Evolutionary conservation across 768 basidiomycete genomes (phyloP), one percentile per base, ranked within the genome.

Genomic region (Ephemerocybe angulata): DNA sequence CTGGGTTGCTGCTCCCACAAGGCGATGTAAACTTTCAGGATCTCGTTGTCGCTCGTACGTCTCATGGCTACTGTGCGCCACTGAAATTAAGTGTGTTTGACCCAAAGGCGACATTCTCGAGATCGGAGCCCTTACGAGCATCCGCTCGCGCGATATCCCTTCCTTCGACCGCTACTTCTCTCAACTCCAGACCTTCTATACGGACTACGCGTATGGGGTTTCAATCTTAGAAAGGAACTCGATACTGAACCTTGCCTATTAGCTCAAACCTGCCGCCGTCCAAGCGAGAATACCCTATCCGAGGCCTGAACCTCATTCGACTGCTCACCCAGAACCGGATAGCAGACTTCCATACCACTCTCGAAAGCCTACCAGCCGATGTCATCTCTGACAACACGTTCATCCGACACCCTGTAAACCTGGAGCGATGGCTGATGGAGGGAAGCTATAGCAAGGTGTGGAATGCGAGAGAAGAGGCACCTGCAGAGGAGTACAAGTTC

Each of bases 401-500:
- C 67, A 84, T 94, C 64, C 79, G 82, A 51, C 93, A 93, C 67
- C 90, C 92, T 12, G 87, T 94, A 54, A 90, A 94, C 67, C 83
- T 95, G 57, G 96, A 99, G 69, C 80, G 90, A 48, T 98, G 95
- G 91, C 80, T 98, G 42, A 99, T 99, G 96, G 96, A 98, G 69
- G 96, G 96, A 35, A 90, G 89, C 63, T 99, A 98, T 70, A 93
- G 91, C 72, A 96, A 96, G 69, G 96, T 98, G 11, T 99, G 95
- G 91, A 86, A 90, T 64, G 95, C 95, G 33, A 83, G 94, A 60
- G 90, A 90, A 60, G 87, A 93, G 63, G 91, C 94, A 1, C 93
- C 95, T 1, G 84, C 90, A 33, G 91, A 93, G 59, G 96, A 98
- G 67, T 97, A 97, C 77, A 91, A 88, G 61, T 90, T 90, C 75